Percentiles rank a stretch among this genome's conserved stretches.
Conservation (phyloP, 805 yeast genomes). For the Candida sanyiensis region DNA sequence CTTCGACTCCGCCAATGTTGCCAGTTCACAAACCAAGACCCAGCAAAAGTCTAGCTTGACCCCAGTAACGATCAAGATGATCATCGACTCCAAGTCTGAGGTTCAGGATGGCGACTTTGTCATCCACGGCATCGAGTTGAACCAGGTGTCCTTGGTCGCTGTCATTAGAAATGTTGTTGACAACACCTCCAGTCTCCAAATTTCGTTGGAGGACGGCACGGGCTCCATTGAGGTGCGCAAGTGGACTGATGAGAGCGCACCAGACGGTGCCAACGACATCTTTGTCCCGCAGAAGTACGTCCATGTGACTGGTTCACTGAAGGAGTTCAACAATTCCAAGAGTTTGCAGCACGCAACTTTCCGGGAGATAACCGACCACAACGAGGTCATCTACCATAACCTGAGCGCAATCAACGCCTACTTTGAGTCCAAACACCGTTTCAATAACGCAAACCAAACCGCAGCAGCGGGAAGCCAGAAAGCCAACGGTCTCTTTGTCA, state of each 20-base stretch:
- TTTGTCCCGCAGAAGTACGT: conserved; percentile 51
- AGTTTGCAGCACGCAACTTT: conserved; percentile 60
- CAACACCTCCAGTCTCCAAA: conserved; percentile 46
- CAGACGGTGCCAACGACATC: conserved; percentile 31
- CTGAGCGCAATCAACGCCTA: conserved; percentile 57
- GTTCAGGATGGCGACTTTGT: conserved; percentile 66
- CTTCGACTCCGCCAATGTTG: conserved; percentile 29
- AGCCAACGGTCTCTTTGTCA: conserved; percentile 48
- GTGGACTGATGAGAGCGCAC: conserved; percentile 48
- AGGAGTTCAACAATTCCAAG: conserved; percentile 58
- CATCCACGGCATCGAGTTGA: conserved; percentile 53
- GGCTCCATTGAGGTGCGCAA: conserved; percentile 58
- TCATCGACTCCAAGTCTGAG: conserved; percentile 51
- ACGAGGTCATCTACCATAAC: conserved; percentile 63
- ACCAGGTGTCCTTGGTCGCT: conserved; percentile 62
- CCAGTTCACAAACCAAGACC: conserved; percentile 29
- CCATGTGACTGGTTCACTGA: conserved; percentile 48
- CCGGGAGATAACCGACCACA: conserved; percentile 52
- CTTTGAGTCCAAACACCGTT: too few species aligned
- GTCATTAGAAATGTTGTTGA: conserved; percentile 61
- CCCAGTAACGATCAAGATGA: conserved; percentile 73
- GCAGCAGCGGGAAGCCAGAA: too few species aligned
- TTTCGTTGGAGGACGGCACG: conserved; percentile 76
- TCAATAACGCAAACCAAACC: too few species aligned
- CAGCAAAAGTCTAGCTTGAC: conserved; percentile 36